Conservation (phyloP, 2,329 filamentous ascomycete genomes). For the Dothideomycetes sp. region DNA sequence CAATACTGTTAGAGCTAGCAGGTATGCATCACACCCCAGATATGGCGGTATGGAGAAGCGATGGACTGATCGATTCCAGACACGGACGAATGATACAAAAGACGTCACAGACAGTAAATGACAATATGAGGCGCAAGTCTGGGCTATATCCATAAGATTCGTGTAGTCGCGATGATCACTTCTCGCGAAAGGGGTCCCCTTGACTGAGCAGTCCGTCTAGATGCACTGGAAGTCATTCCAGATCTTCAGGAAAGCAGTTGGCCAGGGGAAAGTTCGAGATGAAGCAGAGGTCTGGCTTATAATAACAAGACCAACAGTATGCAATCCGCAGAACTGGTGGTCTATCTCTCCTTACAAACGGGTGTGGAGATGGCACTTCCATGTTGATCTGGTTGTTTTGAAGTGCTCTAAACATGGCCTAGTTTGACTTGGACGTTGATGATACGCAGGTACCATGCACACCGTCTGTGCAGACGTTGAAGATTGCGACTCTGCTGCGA, state of each 20-base stretch:
- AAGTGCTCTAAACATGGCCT: not conserved
- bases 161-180: slow-evolving; percentile 5
- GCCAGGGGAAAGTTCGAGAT: slow-evolving; percentile 5
- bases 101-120: slow-evolving; percentile 11
- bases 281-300: slow-evolving; percentile 3
- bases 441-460: slow-evolving; percentile 6
- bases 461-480: slow-evolving; percentile 10
- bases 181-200: slow-evolving; percentile 1
- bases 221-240: slow-evolving; percentile 4
- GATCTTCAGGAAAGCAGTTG: slow-evolving; percentile 9
- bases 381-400: slow-evolving; percentile 7
- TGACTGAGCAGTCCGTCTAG: slow-evolving; percentile 5
- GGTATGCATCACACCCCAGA: too few species aligned
- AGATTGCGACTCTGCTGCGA: slow-evolving; percentile 13
- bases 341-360: slow-evolving; percentile 5
- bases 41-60: slow-evolving; percentile 7
- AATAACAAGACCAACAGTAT: not conserved
- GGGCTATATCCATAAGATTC: slow-evolving; percentile 6
- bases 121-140: not conserved
- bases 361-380: slow-evolving; percentile 2
- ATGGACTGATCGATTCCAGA: not conserved
- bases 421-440: slow-evolving; percentile 2
- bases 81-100: not conserved
- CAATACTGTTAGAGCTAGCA: too few species aligned
- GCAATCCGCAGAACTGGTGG: not conserved